These are phyloP conservation scores for Fusarium decemcellulare DNA, from an alignment of 2,329 filamentous ascomycete species.

Conservation along the genomic window DNA sequence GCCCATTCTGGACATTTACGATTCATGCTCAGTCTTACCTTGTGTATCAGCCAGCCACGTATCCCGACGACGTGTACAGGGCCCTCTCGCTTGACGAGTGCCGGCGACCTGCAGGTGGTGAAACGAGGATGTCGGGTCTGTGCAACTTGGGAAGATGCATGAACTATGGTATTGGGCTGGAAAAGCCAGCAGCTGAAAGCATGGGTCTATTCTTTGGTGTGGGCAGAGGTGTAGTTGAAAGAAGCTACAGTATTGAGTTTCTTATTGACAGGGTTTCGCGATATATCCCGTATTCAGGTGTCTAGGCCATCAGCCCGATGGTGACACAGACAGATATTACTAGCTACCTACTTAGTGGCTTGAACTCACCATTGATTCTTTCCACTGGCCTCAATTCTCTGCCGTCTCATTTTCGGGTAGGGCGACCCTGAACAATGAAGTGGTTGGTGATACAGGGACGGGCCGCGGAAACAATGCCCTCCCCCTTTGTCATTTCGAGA, in stretches of 20 bases:
- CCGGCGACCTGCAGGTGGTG: constrained; percentile 36
- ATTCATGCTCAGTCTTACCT: constrained; percentile 14
- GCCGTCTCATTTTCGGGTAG: no score
- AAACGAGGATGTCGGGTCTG: constrained; percentile 30
- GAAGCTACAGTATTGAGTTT: no score
- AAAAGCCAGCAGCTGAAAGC: no score
- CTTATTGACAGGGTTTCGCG: no score
- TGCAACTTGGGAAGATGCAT: constrained; percentile 19
- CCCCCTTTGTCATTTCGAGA: constrained; percentile 1
- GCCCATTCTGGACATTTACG: constrained; percentile 33
- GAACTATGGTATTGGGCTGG: background rate
- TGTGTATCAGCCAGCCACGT: constrained; percentile 22
- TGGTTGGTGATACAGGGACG: constrained; percentile 12
- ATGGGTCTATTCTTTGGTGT: no score
- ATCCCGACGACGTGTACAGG: constrained; percentile 13
- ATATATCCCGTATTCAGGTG: no score
- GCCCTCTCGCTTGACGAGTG: constrained; percentile 42
- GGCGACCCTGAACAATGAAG: background rate
- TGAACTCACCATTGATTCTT: no score
- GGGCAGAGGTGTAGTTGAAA: no score
- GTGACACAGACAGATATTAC: no score
- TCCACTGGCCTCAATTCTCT: no score
- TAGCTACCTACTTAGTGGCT: no score
- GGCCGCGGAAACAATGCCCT: constrained; percentile 23
- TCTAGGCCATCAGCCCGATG: no score